Percentiles rank a stretch among this genome's conserved stretches.
phyloP scores from a whole-genome alignment of 1,139 yeast species.

The Sugiyamaella novakii region DNA sequence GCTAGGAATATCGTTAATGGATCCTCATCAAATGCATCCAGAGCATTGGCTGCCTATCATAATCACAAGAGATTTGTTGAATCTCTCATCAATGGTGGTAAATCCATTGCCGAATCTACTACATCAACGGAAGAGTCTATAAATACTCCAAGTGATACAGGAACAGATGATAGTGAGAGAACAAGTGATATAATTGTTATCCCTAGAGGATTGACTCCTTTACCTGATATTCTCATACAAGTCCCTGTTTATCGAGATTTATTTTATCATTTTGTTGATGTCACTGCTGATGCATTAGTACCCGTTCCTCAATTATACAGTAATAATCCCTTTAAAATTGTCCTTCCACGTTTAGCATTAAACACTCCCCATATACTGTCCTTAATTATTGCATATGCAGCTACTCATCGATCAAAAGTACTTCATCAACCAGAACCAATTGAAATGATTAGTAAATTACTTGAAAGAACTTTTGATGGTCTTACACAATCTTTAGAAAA shows the following conservation, averaged over 20 bases:
- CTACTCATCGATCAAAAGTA: slow-evolving; percentile 48
- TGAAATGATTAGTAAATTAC: slow-evolving; percentile 52
- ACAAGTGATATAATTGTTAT: slow-evolving; percentile 33
- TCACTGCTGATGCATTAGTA: slow-evolving; percentile 63
- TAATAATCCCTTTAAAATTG: slow-evolving; percentile 66
- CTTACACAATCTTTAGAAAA: slow-evolving; percentile 56
- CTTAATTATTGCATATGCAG: slow-evolving; percentile 67
- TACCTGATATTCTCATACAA: slow-evolving; percentile 59
- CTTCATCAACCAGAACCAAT: slow-evolving; percentile 47
- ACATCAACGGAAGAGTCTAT: slow-evolving; percentile 14
- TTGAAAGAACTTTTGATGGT: slow-evolving; percentile 60
- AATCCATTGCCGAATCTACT: slow-evolving; percentile 14
- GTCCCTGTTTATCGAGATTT: slow-evolving; percentile 62
- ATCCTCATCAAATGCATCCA: slow-evolving; percentile 1
- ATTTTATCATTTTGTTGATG: slow-evolving; percentile 64
- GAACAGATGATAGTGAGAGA: slow-evolving; percentile 19
- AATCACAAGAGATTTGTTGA: slow-evolving; percentile 8
- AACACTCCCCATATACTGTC: slow-evolving; percentile 57
- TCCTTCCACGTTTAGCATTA: slow-evolving; percentile 72
- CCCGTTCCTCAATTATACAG: slow-evolving; percentile 65
- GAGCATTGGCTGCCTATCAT: slow-evolving; percentile 10
- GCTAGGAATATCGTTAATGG: slow-evolving; percentile 20
- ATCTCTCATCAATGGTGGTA: slow-evolving; percentile 7
- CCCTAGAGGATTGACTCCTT: slow-evolving; percentile 55
- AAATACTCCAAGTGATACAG: slow-evolving; percentile 18